A percentile compares a stretch with the other conserved stretches of the same genome.
Conservation (phyloP, 306 rosid genomes). For the Medicago ruthenica region DNA sequence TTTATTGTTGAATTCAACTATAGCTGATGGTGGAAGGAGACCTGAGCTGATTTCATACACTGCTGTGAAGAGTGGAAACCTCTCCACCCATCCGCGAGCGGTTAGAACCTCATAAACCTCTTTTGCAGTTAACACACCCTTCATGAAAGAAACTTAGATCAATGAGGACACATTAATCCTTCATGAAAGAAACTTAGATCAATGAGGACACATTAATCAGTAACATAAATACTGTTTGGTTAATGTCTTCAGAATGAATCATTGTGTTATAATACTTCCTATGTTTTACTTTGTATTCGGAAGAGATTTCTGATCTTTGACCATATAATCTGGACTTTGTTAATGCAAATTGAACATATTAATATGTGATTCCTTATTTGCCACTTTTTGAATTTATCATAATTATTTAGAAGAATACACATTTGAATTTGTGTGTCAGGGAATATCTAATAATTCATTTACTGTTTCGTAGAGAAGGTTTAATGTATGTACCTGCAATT, state of each 20-base stretch:
- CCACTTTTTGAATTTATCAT: background rate
- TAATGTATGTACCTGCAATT: conserved; percentile 71
- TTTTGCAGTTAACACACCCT: conserved; percentile 92
- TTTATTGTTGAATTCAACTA: conserved; percentile 64
- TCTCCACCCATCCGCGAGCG: conserved; percentile 82
- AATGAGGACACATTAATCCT: conserved; percentile 42
- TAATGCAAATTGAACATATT: background rate
- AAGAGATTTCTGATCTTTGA: too few relatives aligned
- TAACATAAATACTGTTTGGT: background rate
- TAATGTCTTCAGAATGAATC: too few relatives aligned
- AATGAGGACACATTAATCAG: background rate
- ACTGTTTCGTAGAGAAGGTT: background rate
- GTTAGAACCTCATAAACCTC: conserved; percentile 84
- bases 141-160: conserved; percentile 37
- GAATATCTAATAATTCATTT: background rate
- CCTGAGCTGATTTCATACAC: conserved; percentile 87
- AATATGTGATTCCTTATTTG: background rate
- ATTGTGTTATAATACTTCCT: too few relatives aligned
- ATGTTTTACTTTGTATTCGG: too few relatives aligned
- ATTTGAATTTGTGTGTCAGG: background rate
- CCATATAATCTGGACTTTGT: background rate
- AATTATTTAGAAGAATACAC: background rate
- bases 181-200: conserved; percentile 37
- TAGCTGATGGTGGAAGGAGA: conserved; percentile 86
- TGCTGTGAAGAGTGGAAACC: conserved; percentile 81